Percentiles rank a stretch among this genome's conserved stretches.
These are phyloP conservation scores for Suillus lakei DNA, from an alignment of 768 basidiomycete species.

Conservation along the genomic window DNA sequence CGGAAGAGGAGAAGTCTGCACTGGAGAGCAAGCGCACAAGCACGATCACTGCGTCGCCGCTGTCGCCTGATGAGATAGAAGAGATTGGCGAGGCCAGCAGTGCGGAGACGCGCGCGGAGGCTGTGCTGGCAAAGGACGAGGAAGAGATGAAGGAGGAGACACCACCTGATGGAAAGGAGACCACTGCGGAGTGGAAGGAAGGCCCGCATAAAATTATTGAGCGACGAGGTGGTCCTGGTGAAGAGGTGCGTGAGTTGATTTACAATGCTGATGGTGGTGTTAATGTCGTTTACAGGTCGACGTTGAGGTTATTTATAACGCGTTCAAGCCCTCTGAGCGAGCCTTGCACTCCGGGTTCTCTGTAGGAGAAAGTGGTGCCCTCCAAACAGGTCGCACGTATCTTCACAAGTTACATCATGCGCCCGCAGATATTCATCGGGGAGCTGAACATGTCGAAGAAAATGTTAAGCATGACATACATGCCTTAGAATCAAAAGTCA, in stretches of 20 bases:
- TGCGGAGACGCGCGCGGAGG: conserved; percentile 15
- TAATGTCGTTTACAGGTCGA: conserved; percentile 52
- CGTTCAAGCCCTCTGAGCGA: conserved; percentile 25
- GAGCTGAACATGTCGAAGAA: conserved; percentile 28
- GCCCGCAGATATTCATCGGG: conserved; percentile 24
- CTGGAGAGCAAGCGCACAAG: conserved; percentile 31
- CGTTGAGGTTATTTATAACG: conserved; percentile 62
- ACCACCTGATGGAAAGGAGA: conserved; percentile 50
- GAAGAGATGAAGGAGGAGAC: conserved; percentile 38
- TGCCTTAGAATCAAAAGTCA: conserved; percentile 20
- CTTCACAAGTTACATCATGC: conserved; percentile 21
- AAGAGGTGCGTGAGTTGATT: conserved; percentile 56
- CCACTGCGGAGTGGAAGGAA: conserved; percentile 66
- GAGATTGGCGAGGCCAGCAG: conserved; percentile 14
- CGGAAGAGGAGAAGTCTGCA: conserved; percentile 34
- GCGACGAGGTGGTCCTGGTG: conserved; percentile 56
- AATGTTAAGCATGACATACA: conserved; percentile 20
- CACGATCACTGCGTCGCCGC: conserved; percentile 9
- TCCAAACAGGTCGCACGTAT: conserved; percentile 15
- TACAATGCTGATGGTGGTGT: conserved; percentile 10
- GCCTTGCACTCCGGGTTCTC: conserved; percentile 8
- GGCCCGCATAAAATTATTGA: conserved; percentile 73
- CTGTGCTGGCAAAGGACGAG: conserved; percentile 17
- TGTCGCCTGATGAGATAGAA: conserved; percentile 14
- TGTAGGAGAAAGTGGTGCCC: conserved; percentile 5